A percentile compares a stretch with the other conserved stretches of the same genome.
Conservation (phyloP, 768 basidiomycete genomes). For the Mycena amicta region DNA sequence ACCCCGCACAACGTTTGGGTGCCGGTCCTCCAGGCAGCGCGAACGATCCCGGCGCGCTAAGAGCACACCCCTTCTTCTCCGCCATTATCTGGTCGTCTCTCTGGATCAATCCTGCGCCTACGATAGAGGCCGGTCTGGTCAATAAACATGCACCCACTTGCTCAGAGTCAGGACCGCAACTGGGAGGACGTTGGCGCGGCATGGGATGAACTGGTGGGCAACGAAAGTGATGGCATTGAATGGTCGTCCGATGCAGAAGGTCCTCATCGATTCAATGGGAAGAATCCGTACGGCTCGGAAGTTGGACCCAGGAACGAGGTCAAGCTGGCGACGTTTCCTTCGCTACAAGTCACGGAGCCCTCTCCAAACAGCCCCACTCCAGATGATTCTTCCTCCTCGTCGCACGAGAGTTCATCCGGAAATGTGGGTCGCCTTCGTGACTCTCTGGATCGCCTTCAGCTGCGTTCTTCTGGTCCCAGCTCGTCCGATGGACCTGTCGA, state of each 20-base stretch:
- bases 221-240: slow-evolving; percentile 46
- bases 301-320: slow-evolving; percentile 49
- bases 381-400: slow-evolving; percentile 17
- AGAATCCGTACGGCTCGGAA: slow-evolving; percentile 28
- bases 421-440: slow-evolving; percentile 9
- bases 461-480: slow-evolving; percentile 12
- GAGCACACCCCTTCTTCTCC: slow-evolving; percentile 55
- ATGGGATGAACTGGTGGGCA: slow-evolving; percentile 52
- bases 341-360: slow-evolving; percentile 4
- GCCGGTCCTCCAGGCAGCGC: slow-evolving; percentile 42
- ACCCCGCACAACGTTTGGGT: slow-evolving; percentile 54
- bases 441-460: slow-evolving; percentile 16
- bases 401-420: slow-evolving; percentile 11
- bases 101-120: slow-evolving; percentile 58
- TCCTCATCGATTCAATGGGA: slow-evolving; percentile 26
- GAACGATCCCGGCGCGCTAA: slow-evolving; percentile 47
- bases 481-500: slow-evolving; percentile 28
- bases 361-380: slow-evolving; percentile 17
- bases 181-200: slow-evolving; percentile 59
- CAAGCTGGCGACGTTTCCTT: slow-evolving; percentile 15
- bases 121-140: slow-evolving; percentile 54
- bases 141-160: slow-evolving; percentile 44
- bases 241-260: slow-evolving; percentile 56
- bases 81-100: slow-evolving; percentile 53
- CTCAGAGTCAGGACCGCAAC: slow-evolving; percentile 34